These are phyloP conservation scores for Exophiala aquamarina DNA, from an alignment of 2,329 filamentous ascomycete species.

Conservation along the genomic window DNA sequence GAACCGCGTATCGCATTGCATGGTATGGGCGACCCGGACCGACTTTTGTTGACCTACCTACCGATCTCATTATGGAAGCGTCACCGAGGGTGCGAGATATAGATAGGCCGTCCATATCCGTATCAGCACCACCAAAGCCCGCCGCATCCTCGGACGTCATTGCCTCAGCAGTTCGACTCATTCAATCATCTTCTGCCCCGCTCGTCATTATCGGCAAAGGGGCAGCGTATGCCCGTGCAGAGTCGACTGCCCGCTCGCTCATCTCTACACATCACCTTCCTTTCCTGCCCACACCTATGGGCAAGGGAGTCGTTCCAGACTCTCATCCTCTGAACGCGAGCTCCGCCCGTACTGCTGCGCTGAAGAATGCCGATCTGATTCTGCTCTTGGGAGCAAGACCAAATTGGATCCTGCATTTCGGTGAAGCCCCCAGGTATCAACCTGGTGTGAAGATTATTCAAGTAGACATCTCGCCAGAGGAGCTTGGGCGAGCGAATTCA, in stretches of 20 bases:
- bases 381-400: constrained; percentile 55
- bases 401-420: constrained; percentile 61
- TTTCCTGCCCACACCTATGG: constrained; percentile 60
- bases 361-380: constrained; percentile 56
- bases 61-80: constrained; percentile 53
- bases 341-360: constrained; percentile 53
- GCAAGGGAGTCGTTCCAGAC: constrained; percentile 58
- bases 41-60: constrained; percentile 56
- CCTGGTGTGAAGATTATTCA: constrained; percentile 53
- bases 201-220: constrained; percentile 58
- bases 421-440: constrained; percentile 55
- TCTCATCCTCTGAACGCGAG: constrained; percentile 54
- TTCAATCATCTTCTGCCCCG: constrained; percentile 51
- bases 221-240: constrained; percentile 54
- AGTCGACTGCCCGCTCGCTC: constrained; percentile 45
- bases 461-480: constrained; percentile 55
- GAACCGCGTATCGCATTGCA: constrained; percentile 52
- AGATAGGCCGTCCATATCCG: constrained; percentile 9
- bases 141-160: constrained; percentile 47
- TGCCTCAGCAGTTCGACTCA: constrained; percentile 41
- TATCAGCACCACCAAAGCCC: constrained; percentile 40
- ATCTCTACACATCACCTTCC: constrained; percentile 51
- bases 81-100: constrained; percentile 15
- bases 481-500: constrained; percentile 53
- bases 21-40: constrained; percentile 57